Percentiles rank a stretch among this genome's conserved stretches.
phyloP scores from a whole-genome alignment of 78 protist species.

The Polysphondylium violaceum region DNA sequence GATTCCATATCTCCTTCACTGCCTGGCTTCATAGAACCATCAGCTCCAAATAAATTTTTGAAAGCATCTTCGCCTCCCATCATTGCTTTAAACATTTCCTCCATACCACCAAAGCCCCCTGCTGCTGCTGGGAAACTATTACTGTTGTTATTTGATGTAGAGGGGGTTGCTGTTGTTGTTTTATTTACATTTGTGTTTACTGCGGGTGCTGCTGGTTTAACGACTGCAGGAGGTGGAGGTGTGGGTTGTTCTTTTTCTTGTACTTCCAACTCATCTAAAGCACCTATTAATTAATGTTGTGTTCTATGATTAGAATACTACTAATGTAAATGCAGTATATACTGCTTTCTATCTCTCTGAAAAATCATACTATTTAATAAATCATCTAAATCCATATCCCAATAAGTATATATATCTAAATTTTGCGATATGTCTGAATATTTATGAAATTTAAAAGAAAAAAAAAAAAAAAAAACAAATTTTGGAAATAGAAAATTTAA shows the following conservation, averaged over 20 bases:
- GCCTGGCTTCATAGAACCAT: background rate
- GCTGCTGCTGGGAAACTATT: background rate
- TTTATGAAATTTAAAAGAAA: too few species aligned
- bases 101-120: background rate
- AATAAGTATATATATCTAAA: too few species aligned
- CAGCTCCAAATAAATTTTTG: background rate
- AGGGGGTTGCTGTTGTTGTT: constrained; percentile 21
- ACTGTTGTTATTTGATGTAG: background rate
- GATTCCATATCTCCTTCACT: background rate
- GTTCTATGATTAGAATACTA: background rate
- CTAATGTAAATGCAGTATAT: too few species aligned
- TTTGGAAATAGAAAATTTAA: too few species aligned
- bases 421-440: too few species aligned
- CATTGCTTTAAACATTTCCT: constrained; percentile 16
- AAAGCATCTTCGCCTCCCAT: background rate
- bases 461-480: too few species aligned
- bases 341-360: background rate
- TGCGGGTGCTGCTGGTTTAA: constrained; percentile 15
- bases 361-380: constrained; percentile 41
- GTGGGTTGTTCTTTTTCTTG: constrained; percentile 34
- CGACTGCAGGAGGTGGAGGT: background rate
- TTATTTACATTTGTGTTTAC: background rate
- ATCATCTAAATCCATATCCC: constrained; percentile 55
- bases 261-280: constrained; percentile 46
- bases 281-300: background rate